Evolutionary conservation across 805 yeast genomes (phyloP).

Genomic region (Saccharomyces kudriavzevii): DNA sequence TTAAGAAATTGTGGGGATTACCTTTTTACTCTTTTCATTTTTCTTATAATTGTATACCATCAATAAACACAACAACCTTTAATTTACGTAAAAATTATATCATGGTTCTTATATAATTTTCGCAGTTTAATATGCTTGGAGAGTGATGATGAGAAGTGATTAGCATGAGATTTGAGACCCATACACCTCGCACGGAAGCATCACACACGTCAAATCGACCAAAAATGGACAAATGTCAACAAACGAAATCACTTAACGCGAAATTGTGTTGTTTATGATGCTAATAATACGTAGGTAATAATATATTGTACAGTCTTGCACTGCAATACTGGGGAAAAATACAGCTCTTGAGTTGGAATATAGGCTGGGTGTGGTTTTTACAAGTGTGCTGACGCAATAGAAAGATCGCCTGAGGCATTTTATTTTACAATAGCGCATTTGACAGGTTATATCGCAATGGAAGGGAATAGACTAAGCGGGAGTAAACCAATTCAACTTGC

Average conservation of each 20-base stretch:
- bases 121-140: background rate
- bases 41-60: slow-evolving; percentile 78
- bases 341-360: background rate
- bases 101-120: background rate
- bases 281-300: background rate
- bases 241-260: background rate
- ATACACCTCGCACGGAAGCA: background rate
- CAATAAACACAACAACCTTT: slow-evolving; percentile 27
- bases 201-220: background rate
- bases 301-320: background rate
- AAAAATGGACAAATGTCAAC: background rate
- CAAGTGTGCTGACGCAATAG: background rate
- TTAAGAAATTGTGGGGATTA: slow-evolving; percentile 61
- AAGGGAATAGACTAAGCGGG: background rate
- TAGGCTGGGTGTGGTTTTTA: background rate
- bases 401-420: background rate
- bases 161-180: background rate
- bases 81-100: slow-evolving; percentile 5
- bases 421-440: background rate
- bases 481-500: background rate
- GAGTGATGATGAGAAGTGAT: background rate
- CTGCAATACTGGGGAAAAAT: no score
- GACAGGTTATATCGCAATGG: background rate
- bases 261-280: background rate
- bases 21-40: slow-evolving; percentile 82